A percentile compares a stretch with the other conserved stretches of the same genome.
phyloP scores from a whole-genome alignment of 1,284 basidiomycete species.

The Inonotus obliquus region DNA sequence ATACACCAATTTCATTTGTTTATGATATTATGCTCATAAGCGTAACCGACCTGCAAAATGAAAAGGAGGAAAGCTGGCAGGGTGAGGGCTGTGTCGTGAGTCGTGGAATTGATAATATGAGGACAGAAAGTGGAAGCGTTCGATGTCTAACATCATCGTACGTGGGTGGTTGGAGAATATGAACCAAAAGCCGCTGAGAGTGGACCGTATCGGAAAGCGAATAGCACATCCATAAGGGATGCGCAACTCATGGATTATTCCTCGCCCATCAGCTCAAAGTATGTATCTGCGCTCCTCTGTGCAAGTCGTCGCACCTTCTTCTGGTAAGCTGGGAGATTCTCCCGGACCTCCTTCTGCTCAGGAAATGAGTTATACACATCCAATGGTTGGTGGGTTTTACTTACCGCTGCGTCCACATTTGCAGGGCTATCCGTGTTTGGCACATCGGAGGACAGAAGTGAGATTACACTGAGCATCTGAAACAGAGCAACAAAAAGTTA shows the following conservation, averaged over 20 bases:
- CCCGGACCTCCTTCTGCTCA: constrained; percentile 11
- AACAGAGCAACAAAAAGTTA: not conserved
- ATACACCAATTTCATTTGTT: not conserved
- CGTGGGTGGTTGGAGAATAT: too few species aligned
- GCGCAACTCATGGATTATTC: not conserved
- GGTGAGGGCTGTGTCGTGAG: too few species aligned
- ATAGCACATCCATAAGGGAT: not conserved
- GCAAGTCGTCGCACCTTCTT: constrained; percentile 90
- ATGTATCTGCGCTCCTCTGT: constrained; percentile 71
- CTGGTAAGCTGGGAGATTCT: constrained; percentile 58
- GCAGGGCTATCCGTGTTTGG: constrained; percentile 96
- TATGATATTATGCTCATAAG: not conserved
- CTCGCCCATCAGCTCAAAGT: not conserved
- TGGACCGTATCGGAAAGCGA: too few species aligned
- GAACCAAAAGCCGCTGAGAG: too few species aligned
- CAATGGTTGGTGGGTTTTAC: constrained; percentile 1
- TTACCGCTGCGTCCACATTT: constrained; percentile 87
- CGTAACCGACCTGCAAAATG: not conserved
- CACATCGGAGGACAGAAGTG: constrained; percentile 86
- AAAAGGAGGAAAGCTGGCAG: not conserved
- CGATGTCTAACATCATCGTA: constrained; percentile 26
- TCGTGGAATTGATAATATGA: not conserved
- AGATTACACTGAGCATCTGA: constrained; percentile 95
- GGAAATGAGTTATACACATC: not conserved
- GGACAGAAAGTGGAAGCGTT: not conserved